Conservation (phyloP, 2,329 filamentous ascomycete species). For the Neonectria ditissima region DNA sequence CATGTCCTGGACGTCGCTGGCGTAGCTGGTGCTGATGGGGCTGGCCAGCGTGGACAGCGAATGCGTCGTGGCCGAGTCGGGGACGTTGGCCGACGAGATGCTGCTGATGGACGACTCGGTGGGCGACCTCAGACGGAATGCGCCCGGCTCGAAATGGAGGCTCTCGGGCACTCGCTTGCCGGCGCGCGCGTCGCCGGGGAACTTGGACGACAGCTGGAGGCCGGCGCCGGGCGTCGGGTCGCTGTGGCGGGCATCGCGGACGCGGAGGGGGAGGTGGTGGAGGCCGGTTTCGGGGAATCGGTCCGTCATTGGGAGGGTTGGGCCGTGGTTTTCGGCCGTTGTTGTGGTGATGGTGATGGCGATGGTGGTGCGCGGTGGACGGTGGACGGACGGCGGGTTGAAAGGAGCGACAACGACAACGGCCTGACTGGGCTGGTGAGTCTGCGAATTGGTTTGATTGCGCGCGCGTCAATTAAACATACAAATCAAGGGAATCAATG, state of each 20-base stretch:
- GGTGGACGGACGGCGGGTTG: background rate
- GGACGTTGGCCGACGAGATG: conserved; percentile 52
- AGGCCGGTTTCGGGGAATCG: conserved; percentile 38
- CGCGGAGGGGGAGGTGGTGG: conserved; percentile 44
- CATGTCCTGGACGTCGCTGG: conserved; percentile 50
- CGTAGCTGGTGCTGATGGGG: conserved; percentile 52
- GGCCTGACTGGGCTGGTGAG: background rate
- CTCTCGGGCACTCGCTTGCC: conserved; percentile 49
- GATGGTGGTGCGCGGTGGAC: background rate
- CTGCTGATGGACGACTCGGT: conserved; percentile 55
- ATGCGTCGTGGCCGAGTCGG: conserved; percentile 54
- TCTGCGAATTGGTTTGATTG: background rate
- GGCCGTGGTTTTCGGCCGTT: background rate
- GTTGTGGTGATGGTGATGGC: background rate
- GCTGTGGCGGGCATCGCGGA: conserved; percentile 35
- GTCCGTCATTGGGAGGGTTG: conserved; percentile 36
- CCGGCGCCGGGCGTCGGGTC: conserved; percentile 5
- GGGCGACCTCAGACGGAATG: conserved; percentile 50
- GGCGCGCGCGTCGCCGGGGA: conserved; percentile 31
- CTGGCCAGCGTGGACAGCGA: conserved; percentile 52
- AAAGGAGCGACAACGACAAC: conserved; percentile 3
- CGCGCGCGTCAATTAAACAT: conserved; percentile 8
- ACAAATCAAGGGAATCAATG: conserved; percentile 18
- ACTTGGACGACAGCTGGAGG: conserved; percentile 27
- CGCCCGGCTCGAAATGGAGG: conserved; percentile 44